Percentiles rank a stretch among this genome's conserved stretches.
Conservation (phyloP, 306 rosid species). For the Heteromeles arbutifolia region DNA sequence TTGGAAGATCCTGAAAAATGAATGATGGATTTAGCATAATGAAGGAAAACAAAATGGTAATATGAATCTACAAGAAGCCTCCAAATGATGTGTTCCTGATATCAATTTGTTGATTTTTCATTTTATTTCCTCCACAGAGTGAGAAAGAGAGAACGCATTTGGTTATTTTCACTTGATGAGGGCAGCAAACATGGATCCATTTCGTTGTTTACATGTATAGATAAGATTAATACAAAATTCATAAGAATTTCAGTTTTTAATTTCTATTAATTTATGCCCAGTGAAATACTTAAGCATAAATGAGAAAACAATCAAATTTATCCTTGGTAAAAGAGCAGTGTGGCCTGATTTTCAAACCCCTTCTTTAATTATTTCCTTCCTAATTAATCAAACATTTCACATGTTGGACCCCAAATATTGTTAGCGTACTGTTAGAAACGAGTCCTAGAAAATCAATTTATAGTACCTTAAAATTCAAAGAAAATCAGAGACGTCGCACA, state of each 20-base stretch:
- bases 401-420: neutral
- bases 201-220: neutral
- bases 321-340: neutral
- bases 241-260: neutral
- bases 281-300: neutral
- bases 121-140: neutral
- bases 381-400: neutral
- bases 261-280: neutral
- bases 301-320: neutral
- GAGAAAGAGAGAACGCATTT: neutral
- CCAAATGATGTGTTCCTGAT: neutral
- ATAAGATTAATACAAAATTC: neutral
- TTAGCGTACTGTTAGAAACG: neutral
- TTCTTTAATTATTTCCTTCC: neutral
- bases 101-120: neutral
- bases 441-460: neutral
- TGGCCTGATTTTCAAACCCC: neutral
- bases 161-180: neutral
- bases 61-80: neutral
- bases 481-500: neutral
- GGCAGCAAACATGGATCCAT: neutral
- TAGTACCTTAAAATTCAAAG: neutral
- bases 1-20: slow-evolving; percentile 91
- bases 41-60: neutral
- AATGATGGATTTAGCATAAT: neutral